Conservation (phyloP, 768 basidiomycete genomes). For the Pleurotus tuber-regium region DNA sequence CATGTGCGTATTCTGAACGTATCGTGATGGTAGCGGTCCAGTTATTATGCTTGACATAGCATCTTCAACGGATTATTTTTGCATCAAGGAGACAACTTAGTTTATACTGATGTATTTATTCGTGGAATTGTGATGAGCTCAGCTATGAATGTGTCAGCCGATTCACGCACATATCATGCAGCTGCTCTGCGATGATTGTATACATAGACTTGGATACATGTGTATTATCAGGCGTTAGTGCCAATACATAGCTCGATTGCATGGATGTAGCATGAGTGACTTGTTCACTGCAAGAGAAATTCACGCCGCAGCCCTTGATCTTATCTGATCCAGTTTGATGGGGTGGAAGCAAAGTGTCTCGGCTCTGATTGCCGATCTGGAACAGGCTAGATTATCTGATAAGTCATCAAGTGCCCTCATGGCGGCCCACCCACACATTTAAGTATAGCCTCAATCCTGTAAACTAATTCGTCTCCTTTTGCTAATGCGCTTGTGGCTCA, state of each 20-base stretch:
- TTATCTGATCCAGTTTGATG: background rate
- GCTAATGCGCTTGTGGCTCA: constrained; percentile 3
- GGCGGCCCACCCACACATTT: background rate
- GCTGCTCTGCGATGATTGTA: too few relatives aligned
- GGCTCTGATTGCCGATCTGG: background rate
- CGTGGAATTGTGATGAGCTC: too few relatives aligned
- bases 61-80: too few relatives aligned
- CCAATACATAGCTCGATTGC: too few relatives aligned
- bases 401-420: background rate
- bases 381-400: constrained; percentile 6
- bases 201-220: background rate
- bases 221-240: background rate
- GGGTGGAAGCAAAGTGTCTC: constrained; percentile 2
- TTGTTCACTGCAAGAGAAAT: background rate
- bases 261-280: too few relatives aligned
- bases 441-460: background rate
- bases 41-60: constrained; percentile 8
- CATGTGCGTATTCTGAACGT: background rate
- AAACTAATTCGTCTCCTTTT: background rate
- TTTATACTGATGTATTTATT: too few relatives aligned
- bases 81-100: too few relatives aligned
- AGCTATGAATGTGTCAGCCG: too few relatives aligned
- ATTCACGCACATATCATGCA: too few relatives aligned
- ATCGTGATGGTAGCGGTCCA: background rate
- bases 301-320: background rate